Percentiles rank a stretch among this genome's conserved stretches.
These are phyloP conservation scores for Nemophila menziesii DNA, from an alignment of 257 asterid species.

Conservation along the genomic window DNA sequence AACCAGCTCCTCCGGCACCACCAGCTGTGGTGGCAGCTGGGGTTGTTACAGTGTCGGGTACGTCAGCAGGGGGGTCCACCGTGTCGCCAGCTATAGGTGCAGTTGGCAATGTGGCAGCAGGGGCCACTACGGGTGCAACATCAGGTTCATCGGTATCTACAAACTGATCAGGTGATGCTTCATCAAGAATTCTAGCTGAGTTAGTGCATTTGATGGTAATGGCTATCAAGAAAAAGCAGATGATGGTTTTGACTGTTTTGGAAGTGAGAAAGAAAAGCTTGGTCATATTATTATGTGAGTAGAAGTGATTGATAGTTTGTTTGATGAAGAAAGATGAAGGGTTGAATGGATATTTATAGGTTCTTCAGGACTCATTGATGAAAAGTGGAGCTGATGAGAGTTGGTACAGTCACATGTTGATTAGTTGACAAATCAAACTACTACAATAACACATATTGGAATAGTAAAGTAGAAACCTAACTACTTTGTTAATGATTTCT, in stretches of 20 bases:
- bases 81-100: conserved; percentile 13
- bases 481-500: too few relatives aligned
- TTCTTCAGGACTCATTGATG: neutral
- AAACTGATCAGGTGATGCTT: conserved; percentile 12
- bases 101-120: conserved; percentile 19
- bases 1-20: neutral
- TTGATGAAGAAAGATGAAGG: conserved; percentile 19
- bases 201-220: conserved; percentile 8
- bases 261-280: conserved; percentile 11
- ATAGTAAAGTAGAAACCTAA: too few relatives aligned
- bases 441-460: too few relatives aligned
- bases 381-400: conserved; percentile 40
- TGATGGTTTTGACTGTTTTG: conserved; percentile 11
- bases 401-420: conserved; percentile 13
- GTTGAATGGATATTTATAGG: conserved; percentile 20
- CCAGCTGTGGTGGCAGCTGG: neutral
- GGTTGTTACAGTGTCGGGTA: conserved; percentile 8
- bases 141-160: conserved; percentile 15
- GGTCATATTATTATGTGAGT: conserved; percentile 27
- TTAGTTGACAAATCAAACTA: too few relatives aligned
- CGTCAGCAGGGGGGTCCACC: conserved; percentile 13
- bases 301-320: conserved; percentile 2
- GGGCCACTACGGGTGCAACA: conserved; percentile 25
- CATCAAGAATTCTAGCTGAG: too few relatives aligned
- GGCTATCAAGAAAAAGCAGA: conserved; percentile 32